Conservation (phyloP, 2,329 filamentous ascomycete genomes). For the Colletotrichum noveboracense region DNA sequence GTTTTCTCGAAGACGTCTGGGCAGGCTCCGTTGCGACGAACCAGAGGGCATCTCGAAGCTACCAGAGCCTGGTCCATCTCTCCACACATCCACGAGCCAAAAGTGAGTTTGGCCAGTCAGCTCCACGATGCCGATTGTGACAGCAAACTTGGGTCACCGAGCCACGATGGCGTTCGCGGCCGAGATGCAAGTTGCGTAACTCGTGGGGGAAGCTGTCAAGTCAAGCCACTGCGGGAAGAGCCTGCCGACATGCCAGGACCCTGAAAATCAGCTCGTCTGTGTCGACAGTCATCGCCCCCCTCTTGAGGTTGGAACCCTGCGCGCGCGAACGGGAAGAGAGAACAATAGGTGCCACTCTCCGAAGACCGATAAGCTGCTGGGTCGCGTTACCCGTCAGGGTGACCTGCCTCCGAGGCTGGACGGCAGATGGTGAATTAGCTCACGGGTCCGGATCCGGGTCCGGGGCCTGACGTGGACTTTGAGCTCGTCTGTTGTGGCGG, state of each 20-base stretch:
- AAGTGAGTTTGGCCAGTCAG: neutral
- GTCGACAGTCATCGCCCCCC: neutral
- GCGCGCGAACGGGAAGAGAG: neutral
- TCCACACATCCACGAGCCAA: slow-evolving; percentile 2
- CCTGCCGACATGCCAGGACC: neutral
- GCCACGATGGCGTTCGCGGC: slow-evolving; percentile 6
- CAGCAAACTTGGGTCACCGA: neutral
- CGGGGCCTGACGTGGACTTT: neutral
- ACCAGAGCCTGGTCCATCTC: neutral
- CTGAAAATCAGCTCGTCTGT: neutral
- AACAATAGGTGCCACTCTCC: neutral
- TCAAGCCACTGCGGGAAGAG: neutral
- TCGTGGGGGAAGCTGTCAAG: neutral
- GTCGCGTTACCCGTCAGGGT: neutral
- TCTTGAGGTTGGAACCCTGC: neutral
- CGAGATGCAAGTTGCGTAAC: neutral
- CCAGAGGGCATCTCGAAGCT: neutral
- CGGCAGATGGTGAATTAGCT: neutral
- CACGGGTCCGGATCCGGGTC: neutral
- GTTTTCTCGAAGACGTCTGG: neutral
- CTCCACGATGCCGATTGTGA: neutral
- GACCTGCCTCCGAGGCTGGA: neutral
- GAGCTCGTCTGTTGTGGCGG: slow-evolving; percentile 8
- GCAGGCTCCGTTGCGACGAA: neutral
- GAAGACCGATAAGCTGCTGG: slow-evolving; percentile 1